These are phyloP conservation scores for Saccharomyces hybrid DNA, from an alignment of 1,139 yeast species.

Conservation along the genomic window DNA sequence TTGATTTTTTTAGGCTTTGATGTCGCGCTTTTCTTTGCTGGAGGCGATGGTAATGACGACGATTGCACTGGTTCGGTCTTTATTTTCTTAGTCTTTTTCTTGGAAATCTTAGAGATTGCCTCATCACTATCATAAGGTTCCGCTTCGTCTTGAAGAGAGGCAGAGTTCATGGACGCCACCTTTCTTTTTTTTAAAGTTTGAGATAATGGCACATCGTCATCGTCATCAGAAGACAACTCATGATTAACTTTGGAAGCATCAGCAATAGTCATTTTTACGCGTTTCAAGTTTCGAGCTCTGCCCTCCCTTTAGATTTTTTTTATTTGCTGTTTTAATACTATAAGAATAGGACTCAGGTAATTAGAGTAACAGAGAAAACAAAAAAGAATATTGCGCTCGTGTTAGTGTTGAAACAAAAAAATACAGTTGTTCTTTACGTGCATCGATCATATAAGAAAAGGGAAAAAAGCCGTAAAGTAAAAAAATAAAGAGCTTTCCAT, in stretches of 20 bases:
- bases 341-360: background rate
- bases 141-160: background rate
- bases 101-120: conserved; percentile 8
- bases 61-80: conserved; percentile 4
- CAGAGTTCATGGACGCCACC: background rate
- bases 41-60: background rate
- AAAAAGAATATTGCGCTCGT: background rate
- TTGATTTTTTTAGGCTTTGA: conserved; percentile 1
- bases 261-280: background rate
- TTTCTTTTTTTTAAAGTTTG: background rate
- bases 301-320: background rate
- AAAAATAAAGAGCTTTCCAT: background rate
- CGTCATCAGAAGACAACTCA: background rate
- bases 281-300: background rate
- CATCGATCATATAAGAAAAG: background rate
- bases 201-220: background rate
- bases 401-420: background rate
- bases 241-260: background rate
- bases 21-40: conserved; percentile 2
- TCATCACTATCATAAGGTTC: conserved; percentile 2
- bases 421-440: background rate
- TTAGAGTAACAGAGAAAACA: background rate
- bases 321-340: background rate
- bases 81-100: conserved; percentile 6
- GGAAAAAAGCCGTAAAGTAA: background rate